Evolutionary conservation across 1,284 basidiomycete genomes (phyloP).

Genomic region (Leccinum variabile): DNA sequence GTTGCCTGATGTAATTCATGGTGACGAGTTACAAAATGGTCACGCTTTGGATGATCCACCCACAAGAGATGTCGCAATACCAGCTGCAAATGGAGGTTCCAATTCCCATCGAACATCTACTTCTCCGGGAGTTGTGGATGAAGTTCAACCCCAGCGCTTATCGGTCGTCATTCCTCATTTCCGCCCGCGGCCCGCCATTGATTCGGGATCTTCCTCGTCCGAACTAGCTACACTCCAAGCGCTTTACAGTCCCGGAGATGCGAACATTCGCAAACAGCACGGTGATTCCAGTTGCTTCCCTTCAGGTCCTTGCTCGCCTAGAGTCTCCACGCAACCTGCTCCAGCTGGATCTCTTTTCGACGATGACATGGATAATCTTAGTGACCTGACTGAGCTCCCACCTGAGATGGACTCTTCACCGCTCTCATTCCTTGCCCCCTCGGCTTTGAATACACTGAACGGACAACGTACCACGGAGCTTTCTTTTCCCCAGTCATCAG

Average conservation of each 20-base stretch:
- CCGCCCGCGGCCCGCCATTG: not conserved
- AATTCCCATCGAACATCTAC: conserved; percentile 1
- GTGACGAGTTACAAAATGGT: conserved; percentile 7
- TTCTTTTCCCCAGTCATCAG: not conserved
- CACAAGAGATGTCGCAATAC: not conserved
- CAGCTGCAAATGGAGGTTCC: not conserved
- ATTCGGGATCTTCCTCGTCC: conserved; percentile 4
- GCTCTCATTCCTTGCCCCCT: not conserved
- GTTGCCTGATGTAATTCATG: conserved; percentile 13
- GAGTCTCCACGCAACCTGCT: not conserved
- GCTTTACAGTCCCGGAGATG: not conserved
- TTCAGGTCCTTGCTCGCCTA: conserved; percentile 2
- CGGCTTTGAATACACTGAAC: not conserved
- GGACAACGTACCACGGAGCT: not conserved
- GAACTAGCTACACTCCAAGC: not conserved
- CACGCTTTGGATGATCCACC: not conserved
- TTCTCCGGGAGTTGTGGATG: not conserved
- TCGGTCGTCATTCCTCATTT: not conserved
- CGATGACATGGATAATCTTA: conserved; percentile 23
- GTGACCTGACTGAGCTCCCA: conserved; percentile 32
- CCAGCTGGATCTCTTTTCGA: not conserved
- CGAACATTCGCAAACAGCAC: not conserved
- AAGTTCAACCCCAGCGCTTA: not conserved
- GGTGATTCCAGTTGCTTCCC: not conserved
- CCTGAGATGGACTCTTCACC: conserved; percentile 23